Conservation (phyloP, 1,139 yeast genomes). For the Blastobotrys proliferans region DNA sequence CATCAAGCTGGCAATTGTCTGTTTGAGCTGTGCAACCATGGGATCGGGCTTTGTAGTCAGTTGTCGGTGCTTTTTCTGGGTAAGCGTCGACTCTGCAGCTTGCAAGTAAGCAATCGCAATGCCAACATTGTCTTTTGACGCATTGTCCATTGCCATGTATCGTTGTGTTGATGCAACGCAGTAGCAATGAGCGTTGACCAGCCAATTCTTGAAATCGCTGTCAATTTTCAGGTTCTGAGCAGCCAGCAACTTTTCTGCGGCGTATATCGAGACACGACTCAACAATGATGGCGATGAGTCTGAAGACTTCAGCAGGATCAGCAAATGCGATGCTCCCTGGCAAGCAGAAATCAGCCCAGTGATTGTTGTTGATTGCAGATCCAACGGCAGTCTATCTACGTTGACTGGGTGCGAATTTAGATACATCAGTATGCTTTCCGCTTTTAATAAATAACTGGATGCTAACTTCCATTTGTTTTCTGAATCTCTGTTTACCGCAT, state of each 20-base stretch:
- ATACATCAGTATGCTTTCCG: conserved; percentile 29
- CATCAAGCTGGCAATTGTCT: conserved; percentile 19
- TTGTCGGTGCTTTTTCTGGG: neutral
- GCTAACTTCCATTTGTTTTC: conserved; percentile 31
- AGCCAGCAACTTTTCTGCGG: conserved; percentile 32
- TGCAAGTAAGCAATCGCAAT: conserved; percentile 30
- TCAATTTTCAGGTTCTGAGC: conserved; percentile 23
- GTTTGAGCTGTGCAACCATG: conserved; percentile 2
- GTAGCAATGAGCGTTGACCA: conserved; percentile 27
- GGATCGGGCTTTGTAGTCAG: neutral
- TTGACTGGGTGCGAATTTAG: conserved; percentile 23
- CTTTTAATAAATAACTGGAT: conserved; percentile 28
- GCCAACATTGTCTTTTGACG: conserved; percentile 30
- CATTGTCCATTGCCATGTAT: conserved; percentile 32
- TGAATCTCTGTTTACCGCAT: conserved; percentile 15
- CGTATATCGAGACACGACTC: conserved; percentile 34
- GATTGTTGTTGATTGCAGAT: conserved; percentile 27
- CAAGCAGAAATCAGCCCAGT: conserved; percentile 27
- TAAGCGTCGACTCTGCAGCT: conserved; percentile 15
- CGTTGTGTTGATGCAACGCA: conserved; percentile 30
- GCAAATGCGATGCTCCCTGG: conserved; percentile 32
- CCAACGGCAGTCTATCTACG: conserved; percentile 20
- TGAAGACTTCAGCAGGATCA: conserved; percentile 28
- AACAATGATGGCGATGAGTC: conserved; percentile 28
- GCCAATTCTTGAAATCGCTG: conserved; percentile 28